phyloP scores from a whole-genome alignment of 192 early-diverging fungal genomes.

The Hyaloraphidium curvatum region DNA sequence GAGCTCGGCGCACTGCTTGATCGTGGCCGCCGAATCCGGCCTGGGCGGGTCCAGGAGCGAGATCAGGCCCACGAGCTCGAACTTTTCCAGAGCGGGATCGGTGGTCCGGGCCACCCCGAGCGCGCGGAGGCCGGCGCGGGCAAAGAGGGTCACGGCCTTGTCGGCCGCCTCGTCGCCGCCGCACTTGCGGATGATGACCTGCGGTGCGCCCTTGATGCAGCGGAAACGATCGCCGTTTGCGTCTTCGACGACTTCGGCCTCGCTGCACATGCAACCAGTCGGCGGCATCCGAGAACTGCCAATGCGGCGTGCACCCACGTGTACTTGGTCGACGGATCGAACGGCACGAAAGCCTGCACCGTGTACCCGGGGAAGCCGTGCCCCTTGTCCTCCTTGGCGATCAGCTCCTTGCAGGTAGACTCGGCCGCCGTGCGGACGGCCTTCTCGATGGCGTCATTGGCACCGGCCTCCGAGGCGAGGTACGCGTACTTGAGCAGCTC shows the following conservation, averaged over 20 bases:
- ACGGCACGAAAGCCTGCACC: conserved; percentile 74
- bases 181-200: conserved; percentile 67
- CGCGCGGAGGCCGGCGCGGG: conserved; percentile 73
- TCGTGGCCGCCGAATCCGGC: conserved; percentile 72
- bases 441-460: conserved; percentile 73
- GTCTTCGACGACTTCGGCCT: conserved; percentile 62
- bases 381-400: conserved; percentile 22
- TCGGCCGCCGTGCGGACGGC: conserved; percentile 70
- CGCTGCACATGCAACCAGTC: conserved; percentile 83
- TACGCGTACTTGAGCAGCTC: conserved; percentile 66
- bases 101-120: conserved; percentile 77
- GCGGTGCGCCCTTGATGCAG: conserved; percentile 85
- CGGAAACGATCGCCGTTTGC: conserved; percentile 55
- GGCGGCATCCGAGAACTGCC: conserved; percentile 2
- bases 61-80: conserved; percentile 76
- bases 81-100: conserved; percentile 38
- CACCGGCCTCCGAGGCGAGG: conserved; percentile 63
- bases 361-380: conserved; percentile 84
- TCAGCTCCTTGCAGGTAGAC: conserved; percentile 48
- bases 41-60: conserved; percentile 75
- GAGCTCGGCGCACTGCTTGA: conserved; percentile 59
- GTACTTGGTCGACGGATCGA: conserved; percentile 80
- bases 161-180: conserved; percentile 63
- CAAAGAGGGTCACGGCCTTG: conserved; percentile 64
- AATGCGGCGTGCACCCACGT: too few relatives aligned